Conservation (phyloP, 257 asterid species). For the Salvia splendens region DNA sequence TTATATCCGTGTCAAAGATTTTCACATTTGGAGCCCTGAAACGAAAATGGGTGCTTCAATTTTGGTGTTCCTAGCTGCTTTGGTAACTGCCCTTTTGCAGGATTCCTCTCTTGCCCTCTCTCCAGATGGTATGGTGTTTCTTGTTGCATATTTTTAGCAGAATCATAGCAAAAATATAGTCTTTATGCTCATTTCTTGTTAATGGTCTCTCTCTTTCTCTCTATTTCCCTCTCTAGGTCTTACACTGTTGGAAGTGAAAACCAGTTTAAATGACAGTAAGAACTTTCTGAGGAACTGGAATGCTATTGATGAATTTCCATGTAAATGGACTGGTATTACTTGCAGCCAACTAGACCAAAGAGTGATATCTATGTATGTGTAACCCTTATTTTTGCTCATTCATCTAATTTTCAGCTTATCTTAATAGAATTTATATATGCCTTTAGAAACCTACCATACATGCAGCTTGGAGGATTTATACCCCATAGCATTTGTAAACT, state of each 20-base stretch:
- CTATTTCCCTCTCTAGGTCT: slow-evolving; percentile 45
- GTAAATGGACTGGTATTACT: slow-evolving; percentile 88
- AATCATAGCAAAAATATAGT: slow-evolving; percentile 11
- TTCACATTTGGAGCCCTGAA: slow-evolving; percentile 37
- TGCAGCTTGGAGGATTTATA: slow-evolving; percentile 86
- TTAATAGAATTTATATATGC: slow-evolving; percentile 4
- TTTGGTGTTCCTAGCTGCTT: slow-evolving; percentile 47
- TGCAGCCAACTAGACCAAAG: slow-evolving; percentile 74
- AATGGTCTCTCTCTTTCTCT: neutral
- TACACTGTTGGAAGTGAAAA: slow-evolving; percentile 79
- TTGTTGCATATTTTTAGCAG: neutral
- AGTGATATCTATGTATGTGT: slow-evolving; percentile 77
- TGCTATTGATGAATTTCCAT: slow-evolving; percentile 72
- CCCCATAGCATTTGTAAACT: slow-evolving; percentile 85
- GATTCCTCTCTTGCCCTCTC: slow-evolving; percentile 57
- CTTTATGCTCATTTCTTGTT: slow-evolving; percentile 19
- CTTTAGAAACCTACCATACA: slow-evolving; percentile 77
- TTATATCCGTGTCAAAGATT: neutral
- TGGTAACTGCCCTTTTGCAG: slow-evolving; percentile 52
- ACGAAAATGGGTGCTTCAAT: slow-evolving; percentile 49
- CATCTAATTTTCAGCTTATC: slow-evolving; percentile 6
- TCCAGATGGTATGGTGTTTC: slow-evolving; percentile 68
- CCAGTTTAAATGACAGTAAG: slow-evolving; percentile 73
- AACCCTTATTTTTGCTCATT: neutral
- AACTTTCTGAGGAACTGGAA: slow-evolving; percentile 75